These are phyloP conservation scores for Clarireedia homoeocarpa DNA, from an alignment of 2,329 filamentous ascomycete genomes.

Conservation along the genomic window DNA sequence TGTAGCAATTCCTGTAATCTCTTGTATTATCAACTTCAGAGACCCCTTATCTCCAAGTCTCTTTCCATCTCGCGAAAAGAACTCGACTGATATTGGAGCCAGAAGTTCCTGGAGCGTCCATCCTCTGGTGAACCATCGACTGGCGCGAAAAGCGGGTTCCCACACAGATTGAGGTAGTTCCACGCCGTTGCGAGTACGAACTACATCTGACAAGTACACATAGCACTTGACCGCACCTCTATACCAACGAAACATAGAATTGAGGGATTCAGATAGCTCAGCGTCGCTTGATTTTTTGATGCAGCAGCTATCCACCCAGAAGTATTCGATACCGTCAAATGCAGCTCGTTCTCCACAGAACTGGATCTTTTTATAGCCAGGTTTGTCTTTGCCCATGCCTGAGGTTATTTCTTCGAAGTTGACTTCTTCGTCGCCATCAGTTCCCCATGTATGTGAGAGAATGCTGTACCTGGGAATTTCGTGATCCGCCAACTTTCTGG, in stretches of 20 bases:
- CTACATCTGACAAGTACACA: conserved; percentile 14
- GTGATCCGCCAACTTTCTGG: too few relatives aligned
- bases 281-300: conserved; percentile 13
- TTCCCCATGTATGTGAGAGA: background rate
- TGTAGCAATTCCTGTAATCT: background rate
- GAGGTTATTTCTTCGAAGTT: conserved; percentile 9
- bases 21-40: background rate
- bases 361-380: background rate
- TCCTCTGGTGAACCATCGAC: background rate
- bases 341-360: conserved; percentile 5
- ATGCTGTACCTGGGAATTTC: background rate
- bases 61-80: background rate
- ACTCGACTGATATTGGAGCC: background rate
- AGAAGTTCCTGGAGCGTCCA: conserved; percentile 1
- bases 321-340: conserved; percentile 4
- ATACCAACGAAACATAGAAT: conserved; percentile 18
- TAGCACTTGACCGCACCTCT: conserved; percentile 11
- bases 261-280: conserved; percentile 14
- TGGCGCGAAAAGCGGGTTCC: background rate
- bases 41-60: background rate
- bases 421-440: background rate
- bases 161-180: conserved; percentile 12
- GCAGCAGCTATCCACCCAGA: conserved; percentile 17
- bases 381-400: conserved; percentile 4
- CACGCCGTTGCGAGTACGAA: background rate